Base-by-base conservation (phyloP, 2,329 filamentous ascomycete species). In the Dactylellina sp. region DNA sequence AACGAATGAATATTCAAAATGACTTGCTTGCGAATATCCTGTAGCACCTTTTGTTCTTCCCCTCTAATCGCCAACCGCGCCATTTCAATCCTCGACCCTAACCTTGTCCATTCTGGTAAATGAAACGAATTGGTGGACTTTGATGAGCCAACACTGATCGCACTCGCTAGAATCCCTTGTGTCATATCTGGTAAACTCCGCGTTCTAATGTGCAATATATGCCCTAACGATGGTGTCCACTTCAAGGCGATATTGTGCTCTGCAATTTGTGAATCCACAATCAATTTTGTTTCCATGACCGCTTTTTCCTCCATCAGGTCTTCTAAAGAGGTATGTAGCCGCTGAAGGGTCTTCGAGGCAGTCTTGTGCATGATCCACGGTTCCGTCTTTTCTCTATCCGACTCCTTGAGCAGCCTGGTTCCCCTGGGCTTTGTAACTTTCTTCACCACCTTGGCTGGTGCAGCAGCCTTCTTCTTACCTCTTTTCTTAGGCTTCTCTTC, bases 151-250 rank as follows among this genome's bases (percentile, higher is more conserved):
- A 98, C 85, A 61, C 62, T 71, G 32, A 68, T 68, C 11, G 83
- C 84, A 74, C 81, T 82, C 50, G 80, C 81, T 56, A 84, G 77
- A 7, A 80, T 80, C 62, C 83, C 81, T 2, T 85, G 75, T 0
- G 81, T 79, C 22, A 80, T 76, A 66, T 83, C 81, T 4, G 86
- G 83, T 44, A 72, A 22, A 78, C 95, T 90, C 80, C 91, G 93
- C 35, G 92, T 92, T 81, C 90, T 95, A 78, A 98, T 86, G 80
- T 98, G 93, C 78, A 91, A 93, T 79, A 96, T 91, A 80, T 99
- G 92, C 7, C 95, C 94, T 1, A 97, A 85, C 12, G 89, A 90
- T 0, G 94, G 90, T 0, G 90, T 92, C 91, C 93, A 98, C 78
- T 90, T 91, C 18, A 99, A 85, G 0, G 88, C 46, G 98, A 85